phyloP scores from a whole-genome alignment of 345 rosid genomes.

The Populus nigra region DNA sequence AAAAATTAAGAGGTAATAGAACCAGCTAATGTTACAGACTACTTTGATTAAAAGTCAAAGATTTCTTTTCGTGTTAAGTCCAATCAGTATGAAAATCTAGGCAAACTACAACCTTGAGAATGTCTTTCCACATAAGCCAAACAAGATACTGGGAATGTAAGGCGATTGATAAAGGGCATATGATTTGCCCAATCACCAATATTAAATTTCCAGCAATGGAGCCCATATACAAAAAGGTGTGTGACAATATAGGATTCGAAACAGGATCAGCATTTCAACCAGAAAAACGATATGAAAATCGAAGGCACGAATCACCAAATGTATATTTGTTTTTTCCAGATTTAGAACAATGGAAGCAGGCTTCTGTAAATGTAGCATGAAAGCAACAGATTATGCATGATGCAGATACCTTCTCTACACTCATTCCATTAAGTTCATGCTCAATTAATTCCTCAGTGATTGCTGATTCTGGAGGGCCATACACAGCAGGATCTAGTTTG shows the following conservation, averaged over 20 bases:
- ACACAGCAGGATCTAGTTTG: constrained; percentile 68
- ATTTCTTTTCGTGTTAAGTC: neutral
- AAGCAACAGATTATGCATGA: neutral
- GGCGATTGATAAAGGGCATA: neutral
- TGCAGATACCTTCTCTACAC: constrained; percentile 54
- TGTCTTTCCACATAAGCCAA: no score
- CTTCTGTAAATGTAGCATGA: neutral
- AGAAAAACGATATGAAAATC: neutral
- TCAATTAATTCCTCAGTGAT: constrained; percentile 73
- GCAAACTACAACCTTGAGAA: no score
- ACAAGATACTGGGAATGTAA: no score
- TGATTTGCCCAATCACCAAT: no score
- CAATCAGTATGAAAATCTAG: neutral
- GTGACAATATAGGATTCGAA: neutral
- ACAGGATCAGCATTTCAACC: neutral
- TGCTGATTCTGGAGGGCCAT: constrained; percentile 83
- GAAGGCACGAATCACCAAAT: neutral
- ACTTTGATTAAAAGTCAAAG: neutral
- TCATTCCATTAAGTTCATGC: constrained; percentile 67
- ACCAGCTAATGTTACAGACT: neutral
- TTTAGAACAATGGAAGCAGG: neutral
- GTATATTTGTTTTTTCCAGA: neutral
- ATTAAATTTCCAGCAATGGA: no score
- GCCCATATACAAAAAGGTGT: neutral
- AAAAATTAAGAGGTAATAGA: neutral